Evolutionary conservation across 495 filamentous ascomycete genomes (phyloP).

Genomic region (Tuber magnatum): DNA sequence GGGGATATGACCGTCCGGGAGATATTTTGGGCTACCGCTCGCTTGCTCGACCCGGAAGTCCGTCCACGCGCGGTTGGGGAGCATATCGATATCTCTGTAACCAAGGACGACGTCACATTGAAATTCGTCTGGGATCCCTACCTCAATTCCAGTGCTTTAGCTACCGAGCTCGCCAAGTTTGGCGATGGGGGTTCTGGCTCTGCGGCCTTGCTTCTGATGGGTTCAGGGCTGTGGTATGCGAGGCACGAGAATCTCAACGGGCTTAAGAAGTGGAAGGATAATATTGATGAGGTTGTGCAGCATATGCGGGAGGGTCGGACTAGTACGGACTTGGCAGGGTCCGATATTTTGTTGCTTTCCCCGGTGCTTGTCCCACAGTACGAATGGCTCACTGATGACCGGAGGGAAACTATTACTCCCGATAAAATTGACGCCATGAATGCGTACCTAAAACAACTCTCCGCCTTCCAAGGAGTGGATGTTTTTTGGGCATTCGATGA

Average conservation of each 20-base stretch:
- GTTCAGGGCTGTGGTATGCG: constrained; percentile 54
- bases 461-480: constrained; percentile 44
- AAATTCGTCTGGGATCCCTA: constrained; percentile 59
- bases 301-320: constrained; percentile 34
- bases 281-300: constrained; percentile 44
- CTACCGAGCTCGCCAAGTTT: constrained; percentile 42
- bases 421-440: constrained; percentile 53
- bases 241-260: constrained; percentile 47
- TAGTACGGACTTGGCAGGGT: constrained; percentile 28
- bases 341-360: constrained; percentile 47
- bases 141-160: constrained; percentile 50
- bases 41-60: constrained; percentile 46
- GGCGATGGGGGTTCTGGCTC: constrained; percentile 20
- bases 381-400: constrained; percentile 45
- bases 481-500: constrained; percentile 50
- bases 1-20: constrained; percentile 56
- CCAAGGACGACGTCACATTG: constrained; percentile 44
- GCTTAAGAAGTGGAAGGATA: constrained; percentile 47
- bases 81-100: constrained; percentile 47
- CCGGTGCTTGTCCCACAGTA: constrained; percentile 55
- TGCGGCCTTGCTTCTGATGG: constrained; percentile 46
- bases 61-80: constrained; percentile 41
- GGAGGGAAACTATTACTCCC: constrained; percentile 48
- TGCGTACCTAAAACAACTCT: constrained; percentile 48
- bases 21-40: constrained; percentile 53